These are phyloP conservation scores for Fagus sylvatica DNA, from an alignment of 306 rosid species.

Conservation along the genomic window DNA sequence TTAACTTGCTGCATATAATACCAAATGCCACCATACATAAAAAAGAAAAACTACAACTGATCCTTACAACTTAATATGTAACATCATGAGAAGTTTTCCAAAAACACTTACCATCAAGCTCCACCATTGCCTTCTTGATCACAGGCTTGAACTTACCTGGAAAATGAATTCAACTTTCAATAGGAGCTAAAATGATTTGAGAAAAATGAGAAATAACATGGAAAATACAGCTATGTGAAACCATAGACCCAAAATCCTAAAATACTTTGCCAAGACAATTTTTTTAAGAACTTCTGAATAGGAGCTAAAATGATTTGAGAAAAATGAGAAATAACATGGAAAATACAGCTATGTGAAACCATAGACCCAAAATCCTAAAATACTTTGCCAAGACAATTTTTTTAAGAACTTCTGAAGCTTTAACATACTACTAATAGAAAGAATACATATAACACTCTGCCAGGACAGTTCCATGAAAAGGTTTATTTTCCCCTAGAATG, in stretches of 20 bases:
- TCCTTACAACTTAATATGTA: neutral
- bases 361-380: neutral
- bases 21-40: slow-evolving; percentile 5
- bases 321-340: neutral
- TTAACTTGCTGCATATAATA: slow-evolving; percentile 10
- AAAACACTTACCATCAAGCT: slow-evolving; percentile 75
- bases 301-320: neutral
- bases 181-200: slow-evolving; percentile 1
- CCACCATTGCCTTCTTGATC: slow-evolving; percentile 99
- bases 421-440: neutral
- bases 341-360: neutral
- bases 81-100: neutral
- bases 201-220: neutral
- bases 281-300: no score
- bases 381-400: neutral
- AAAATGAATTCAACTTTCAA: slow-evolving; percentile 31
- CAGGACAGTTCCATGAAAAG: neutral
- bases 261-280: neutral
- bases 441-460: neutral
- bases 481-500: neutral
- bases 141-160: slow-evolving; percentile 98
- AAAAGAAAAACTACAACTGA: neutral
- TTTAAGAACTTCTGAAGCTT: neutral
- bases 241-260: neutral
- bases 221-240: neutral